Evolutionary conservation across 805 yeast genomes (phyloP).

Genomic region (Vanderwaltozyma verrucispora): DNA sequence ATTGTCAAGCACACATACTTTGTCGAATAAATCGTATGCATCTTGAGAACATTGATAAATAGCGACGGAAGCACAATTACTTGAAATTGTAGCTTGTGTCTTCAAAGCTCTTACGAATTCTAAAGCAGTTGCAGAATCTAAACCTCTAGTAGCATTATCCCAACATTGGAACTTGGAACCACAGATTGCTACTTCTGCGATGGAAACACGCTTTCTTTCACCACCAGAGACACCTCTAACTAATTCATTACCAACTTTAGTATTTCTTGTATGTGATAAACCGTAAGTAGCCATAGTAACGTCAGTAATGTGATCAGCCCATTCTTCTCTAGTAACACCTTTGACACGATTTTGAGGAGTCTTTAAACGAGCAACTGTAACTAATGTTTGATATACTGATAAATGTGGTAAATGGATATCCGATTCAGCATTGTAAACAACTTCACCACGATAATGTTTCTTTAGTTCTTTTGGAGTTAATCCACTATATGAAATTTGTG

Average conservation of each 20-base stretch:
- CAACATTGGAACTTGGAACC: constrained; percentile 43
- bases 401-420: constrained; percentile 61
- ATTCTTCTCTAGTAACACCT: constrained; percentile 48
- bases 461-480: constrained; percentile 40
- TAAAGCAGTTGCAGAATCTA: constrained; percentile 52
- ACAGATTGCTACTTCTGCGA: constrained; percentile 48
- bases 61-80: constrained; percentile 49
- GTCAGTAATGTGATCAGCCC: constrained; percentile 43
- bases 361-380: constrained; percentile 50
- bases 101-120: constrained; percentile 47
- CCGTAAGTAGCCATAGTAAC: constrained; percentile 50
- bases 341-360: constrained; percentile 52
- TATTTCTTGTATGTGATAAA: constrained; percentile 46
- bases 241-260: constrained; percentile 51
- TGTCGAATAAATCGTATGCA: constrained; percentile 53
- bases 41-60: constrained; percentile 55
- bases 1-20: constrained; percentile 46
- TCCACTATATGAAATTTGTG: constrained; percentile 45
- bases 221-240: constrained; percentile 63
- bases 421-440: constrained; percentile 57
- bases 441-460: constrained; percentile 54
- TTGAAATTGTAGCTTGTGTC: constrained; percentile 38
- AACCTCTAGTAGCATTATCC: constrained; percentile 59
- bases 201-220: constrained; percentile 66
- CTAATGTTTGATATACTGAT: constrained; percentile 55